A percentile compares a stretch with the other conserved stretches of the same genome.
These are phyloP conservation scores for Neckera pumila DNA, from an alignment of 225 moss, liverwort and hornwort genomes.

Conservation along the genomic window DNA sequence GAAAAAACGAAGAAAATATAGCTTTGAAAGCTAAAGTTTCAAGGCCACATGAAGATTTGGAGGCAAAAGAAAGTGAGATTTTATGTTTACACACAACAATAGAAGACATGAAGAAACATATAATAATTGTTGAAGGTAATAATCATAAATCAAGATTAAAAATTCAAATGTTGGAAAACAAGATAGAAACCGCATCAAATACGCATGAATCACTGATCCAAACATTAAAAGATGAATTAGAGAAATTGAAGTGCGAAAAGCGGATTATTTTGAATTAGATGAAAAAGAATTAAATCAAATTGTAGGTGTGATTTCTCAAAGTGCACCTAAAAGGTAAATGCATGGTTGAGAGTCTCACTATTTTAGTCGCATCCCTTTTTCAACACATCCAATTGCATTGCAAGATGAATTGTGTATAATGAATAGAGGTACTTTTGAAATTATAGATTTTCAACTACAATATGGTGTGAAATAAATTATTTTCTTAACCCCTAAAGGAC, in stretches of 20 bases:
- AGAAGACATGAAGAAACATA: neutral
- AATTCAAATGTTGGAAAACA: neutral
- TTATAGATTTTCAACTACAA: neutral
- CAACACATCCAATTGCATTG: neutral
- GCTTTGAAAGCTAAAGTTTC: neutral
- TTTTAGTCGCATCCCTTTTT: neutral
- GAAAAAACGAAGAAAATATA: neutral
- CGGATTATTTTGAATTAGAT: neutral
- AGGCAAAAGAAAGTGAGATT: neutral
- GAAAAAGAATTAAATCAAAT: neutral
- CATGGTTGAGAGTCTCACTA: neutral
- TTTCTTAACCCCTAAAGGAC: no score
- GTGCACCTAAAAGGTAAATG: neutral
- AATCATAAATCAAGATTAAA: neutral
- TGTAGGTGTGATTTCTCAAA: neutral
- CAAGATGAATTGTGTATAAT: neutral
- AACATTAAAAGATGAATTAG: neutral
- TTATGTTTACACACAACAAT: neutral
- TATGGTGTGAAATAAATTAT: neutral
- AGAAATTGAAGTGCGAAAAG: neutral
- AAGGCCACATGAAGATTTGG: neutral
- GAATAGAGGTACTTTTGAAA: neutral
- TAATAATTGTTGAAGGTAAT: neutral
- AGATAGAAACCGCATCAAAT: neutral
- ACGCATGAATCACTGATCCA: neutral